Conservation (phyloP, 148 eudicot species). For the Simmondsia chinensis region DNA sequence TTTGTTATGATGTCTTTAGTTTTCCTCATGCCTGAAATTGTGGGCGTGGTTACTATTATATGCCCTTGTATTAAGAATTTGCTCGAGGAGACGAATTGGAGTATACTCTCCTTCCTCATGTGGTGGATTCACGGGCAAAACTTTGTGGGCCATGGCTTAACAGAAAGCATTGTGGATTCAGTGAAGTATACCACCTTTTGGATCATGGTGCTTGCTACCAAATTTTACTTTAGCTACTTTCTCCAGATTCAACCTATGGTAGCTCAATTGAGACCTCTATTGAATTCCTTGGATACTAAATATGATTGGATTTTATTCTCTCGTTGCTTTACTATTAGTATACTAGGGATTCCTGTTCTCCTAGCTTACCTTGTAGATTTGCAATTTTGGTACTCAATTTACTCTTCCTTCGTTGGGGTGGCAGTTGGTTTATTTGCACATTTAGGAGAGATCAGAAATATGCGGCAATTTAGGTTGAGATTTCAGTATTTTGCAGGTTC, state of each 20-base stretch:
- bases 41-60: constrained; percentile 51
- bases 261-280: constrained; percentile 38
- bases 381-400: constrained; percentile 87
- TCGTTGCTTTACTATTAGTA: constrained; percentile 66
- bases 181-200: constrained; percentile 71
- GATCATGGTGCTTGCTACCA: constrained; percentile 73
- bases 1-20: constrained; percentile 55
- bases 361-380: constrained; percentile 80
- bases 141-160: constrained; percentile 82
- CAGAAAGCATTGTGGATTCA: constrained; percentile 78
- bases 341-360: constrained; percentile 85
- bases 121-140: constrained; percentile 91
- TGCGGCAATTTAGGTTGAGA: constrained; percentile 85
- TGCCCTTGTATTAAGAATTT: constrained; percentile 77
- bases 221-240: constrained; percentile 68
- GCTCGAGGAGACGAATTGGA: constrained; percentile 80
- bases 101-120: constrained; percentile 55
- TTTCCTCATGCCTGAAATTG: constrained; percentile 55
- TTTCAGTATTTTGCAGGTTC: constrained; percentile 95
- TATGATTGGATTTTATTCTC: constrained; percentile 84
- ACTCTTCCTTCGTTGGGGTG: constrained; percentile 79
- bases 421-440: constrained; percentile 74
- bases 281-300: constrained; percentile 23
- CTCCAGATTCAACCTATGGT: constrained; percentile 85
- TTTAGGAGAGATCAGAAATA: constrained; percentile 89